Percentiles rank a stretch among this genome's conserved stretches.
These are phyloP conservation scores for Ambrosiella xylebori DNA, from an alignment of 2,329 filamentous ascomycete species.

Conservation along the genomic window DNA sequence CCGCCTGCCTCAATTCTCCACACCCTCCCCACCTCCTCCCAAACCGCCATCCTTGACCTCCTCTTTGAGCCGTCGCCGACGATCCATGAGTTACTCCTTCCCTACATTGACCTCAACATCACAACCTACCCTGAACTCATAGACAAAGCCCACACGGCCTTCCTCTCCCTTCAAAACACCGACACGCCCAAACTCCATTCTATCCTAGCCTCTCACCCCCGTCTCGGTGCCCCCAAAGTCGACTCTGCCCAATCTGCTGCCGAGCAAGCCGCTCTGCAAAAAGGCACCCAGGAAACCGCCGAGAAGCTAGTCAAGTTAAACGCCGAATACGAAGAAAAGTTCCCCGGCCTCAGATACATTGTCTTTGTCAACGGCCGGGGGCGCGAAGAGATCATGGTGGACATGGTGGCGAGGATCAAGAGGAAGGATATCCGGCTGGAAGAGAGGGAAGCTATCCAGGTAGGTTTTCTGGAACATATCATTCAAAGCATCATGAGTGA, in stretches of 20 bases:
- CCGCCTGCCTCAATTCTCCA: constrained; percentile 26
- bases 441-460: constrained; percentile 56
- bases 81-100: constrained; percentile 55
- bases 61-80: constrained; percentile 71
- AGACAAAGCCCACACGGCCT: constrained; percentile 42
- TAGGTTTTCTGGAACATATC: constrained; percentile 22
- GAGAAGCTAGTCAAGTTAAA: constrained; percentile 48
- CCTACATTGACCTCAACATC: constrained; percentile 53
- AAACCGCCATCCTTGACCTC: constrained; percentile 48
- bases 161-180: constrained; percentile 41
- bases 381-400: constrained; percentile 56
- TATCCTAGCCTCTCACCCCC: constrained; percentile 67
- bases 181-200: constrained; percentile 36
- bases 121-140: no score
- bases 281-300: constrained; percentile 37
- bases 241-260: constrained; percentile 66
- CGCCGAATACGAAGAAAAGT: constrained; percentile 58
- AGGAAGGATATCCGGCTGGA: constrained; percentile 49
- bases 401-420: constrained; percentile 62
- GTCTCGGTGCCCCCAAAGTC: constrained; percentile 64
- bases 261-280: constrained; percentile 63
- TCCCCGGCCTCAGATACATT: constrained; percentile 73
- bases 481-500: not conserved
- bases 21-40: constrained; percentile 34
- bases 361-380: constrained; percentile 78